Base-by-base conservation (phyloP, 495 filamentous ascomycete genomes). In the Elaphomyces granulatus region DNA sequence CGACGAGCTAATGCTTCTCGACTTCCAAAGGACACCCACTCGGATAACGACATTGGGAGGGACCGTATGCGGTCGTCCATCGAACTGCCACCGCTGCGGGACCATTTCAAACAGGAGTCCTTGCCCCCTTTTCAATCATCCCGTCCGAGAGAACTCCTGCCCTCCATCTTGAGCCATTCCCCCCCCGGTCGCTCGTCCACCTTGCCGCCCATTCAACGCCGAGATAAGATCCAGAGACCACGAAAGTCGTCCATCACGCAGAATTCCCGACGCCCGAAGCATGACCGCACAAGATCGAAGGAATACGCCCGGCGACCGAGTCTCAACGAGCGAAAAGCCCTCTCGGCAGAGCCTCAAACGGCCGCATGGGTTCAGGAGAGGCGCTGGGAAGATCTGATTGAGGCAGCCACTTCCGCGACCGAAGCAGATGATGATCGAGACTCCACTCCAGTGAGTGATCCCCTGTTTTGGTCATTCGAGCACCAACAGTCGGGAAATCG, bases 311-410 rank as follows among this genome's bases (percentile, higher is more conserved):
- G 83, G 43, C 68, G 80, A 45, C 72, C 78, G 8, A 86, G 80
- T 48, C 72, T 80, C 23, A 71, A 76, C 43, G 80, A 83, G 42
- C 70, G 84, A 36, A 93, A 92, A 56, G 82, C 83, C 16, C 72
- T 78, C 44, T 92, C 85, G 2, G 82, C 83, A 17, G 87, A 93
- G 55, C 84, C 87, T 12, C 70, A 77, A 20, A 64, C 61, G 0
- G 74, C 69, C n/a, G 73, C 73, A 7, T 75, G 72, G 45, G 73
- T 79, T 33, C 83, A 78, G 56, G 83, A 84, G 31, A 88, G 87
- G 64, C 70, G 87, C 51, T 94, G 87, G 87, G 84, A 93, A 58
- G 87, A 94, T 57, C 60, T 94, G 44, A 87, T 94, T 41, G 87
- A 94, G 58, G 87, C 87, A 8, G 83, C 83, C 16, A 80, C 86